Base-by-base conservation (phyloP, 805 yeast species). In the Saccharomyces eubayanus region DNA sequence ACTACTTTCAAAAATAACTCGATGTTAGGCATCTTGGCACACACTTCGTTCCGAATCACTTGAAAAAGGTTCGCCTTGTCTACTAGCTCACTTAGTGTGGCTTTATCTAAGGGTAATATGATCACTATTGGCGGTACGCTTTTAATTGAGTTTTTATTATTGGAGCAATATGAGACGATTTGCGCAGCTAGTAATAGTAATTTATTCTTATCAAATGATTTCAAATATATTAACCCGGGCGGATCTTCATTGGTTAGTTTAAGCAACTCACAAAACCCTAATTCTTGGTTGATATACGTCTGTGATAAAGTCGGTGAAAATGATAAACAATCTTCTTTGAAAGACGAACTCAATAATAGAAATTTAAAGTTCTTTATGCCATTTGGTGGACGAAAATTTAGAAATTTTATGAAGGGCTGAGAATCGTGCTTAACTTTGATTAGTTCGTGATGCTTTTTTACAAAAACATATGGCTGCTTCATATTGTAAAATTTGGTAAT, bases 361-460 rank as follows among this genome's bases (percentile, higher is more conserved):
- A 82, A 67, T 53, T 78, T 79, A 55, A 84, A 78, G 54, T 78
- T 72, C 56, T 85, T 84, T 1, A 71, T 66, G 1, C 76, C 77
- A 27, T 67, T 64, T 6, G 77, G 60, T 0, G 92, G 88, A 47
- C 77, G 76, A 50, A 86, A 74, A 54, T 80, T 78, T 59, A 87
- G 63, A 75, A 69, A 59, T 74, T 81, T 90, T 85, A 84, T 61
- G 77, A 78, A 55, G 69, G 66, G 16, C 77, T 66, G 49, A 79
- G 81, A 31, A 75, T 71, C 59, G 76, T 75, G 63, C 76, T 81
- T 46, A 78, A 72, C 31, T 73, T 77, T 54, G 74, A 70, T 29
- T 65, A 72, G 50, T 36, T 64, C 68, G 46, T 66, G 66, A 47
- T 63, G 64, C 48, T 67, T 67, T 49, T 63, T 69, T 1, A 63